A percentile compares a stretch with the other conserved stretches of the same genome.
Conservation (phyloP, 495 filamentous ascomycete species). For the Recurvomyces mirabilis region DNA sequence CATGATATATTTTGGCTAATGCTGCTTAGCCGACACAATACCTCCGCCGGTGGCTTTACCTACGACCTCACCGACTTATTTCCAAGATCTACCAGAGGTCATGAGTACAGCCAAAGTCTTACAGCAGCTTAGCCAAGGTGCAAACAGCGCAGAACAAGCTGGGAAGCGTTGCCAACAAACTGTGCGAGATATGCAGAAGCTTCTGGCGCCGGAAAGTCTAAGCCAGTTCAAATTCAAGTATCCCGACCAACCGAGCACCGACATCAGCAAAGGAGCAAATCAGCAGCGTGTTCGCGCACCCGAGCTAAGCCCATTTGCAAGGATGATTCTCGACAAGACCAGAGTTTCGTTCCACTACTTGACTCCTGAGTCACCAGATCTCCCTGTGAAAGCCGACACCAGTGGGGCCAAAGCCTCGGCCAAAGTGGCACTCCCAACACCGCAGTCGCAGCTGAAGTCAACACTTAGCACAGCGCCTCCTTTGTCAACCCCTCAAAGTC, state of each 20-base stretch:
- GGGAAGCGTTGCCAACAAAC: conserved; percentile 26
- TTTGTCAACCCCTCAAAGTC: not conserved
- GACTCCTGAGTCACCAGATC: conserved; percentile 29
- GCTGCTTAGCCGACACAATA: conserved; percentile 34
- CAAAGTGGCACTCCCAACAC: not conserved
- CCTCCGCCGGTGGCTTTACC: conserved; percentile 50
- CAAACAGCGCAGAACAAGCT: conserved; percentile 15
- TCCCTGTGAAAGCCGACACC: not conserved
- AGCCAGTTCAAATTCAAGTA: conserved; percentile 46
- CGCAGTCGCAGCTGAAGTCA: conserved; percentile 2
- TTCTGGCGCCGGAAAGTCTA: conserved; percentile 54
- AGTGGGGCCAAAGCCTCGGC: not conserved
- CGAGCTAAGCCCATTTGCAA: conserved; percentile 43
- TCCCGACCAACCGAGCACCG: not conserved
- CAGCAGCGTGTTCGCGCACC: not conserved
- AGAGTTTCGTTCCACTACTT: conserved; percentile 45
- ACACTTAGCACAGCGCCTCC: too few species aligned
- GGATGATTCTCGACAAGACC: conserved; percentile 46
- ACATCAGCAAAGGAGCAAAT: not conserved
- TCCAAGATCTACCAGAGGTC: conserved; percentile 31
- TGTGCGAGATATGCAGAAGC: conserved; percentile 56
- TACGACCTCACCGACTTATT: conserved; percentile 31
- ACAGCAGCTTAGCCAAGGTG: conserved; percentile 27
- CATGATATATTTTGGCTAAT: not conserved
- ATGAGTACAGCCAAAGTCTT: conserved; percentile 13